Conservation (phyloP, 176 grass and related monocot genomes). For the Oryza meyeriana region DNA sequence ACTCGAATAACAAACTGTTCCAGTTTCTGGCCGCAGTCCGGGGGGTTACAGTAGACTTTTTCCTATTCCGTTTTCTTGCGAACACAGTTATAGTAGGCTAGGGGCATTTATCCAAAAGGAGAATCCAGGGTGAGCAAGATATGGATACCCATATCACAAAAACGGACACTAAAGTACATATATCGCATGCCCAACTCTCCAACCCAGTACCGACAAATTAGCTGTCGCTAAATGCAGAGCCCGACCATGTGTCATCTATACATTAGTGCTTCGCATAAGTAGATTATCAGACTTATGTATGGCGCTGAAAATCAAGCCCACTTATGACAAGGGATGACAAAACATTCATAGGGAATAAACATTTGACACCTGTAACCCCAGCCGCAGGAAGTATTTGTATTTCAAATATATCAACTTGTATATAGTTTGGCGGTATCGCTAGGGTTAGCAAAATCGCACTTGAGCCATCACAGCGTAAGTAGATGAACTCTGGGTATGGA, state of each 20-base stretch:
- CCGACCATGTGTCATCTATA: neutral
- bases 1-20: neutral
- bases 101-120: neutral
- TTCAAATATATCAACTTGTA: neutral
- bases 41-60: neutral
- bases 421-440: slow-evolving; percentile 1
- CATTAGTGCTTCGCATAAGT: neutral
- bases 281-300: neutral
- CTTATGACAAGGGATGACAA: neutral
- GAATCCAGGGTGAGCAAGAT: neutral
- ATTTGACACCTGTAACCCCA: neutral
- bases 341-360: slow-evolving; percentile 13
- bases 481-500: neutral
- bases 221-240: neutral
- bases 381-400: neutral
- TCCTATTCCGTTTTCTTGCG: neutral
- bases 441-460: neutral
- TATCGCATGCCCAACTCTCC: neutral
- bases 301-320: neutral
- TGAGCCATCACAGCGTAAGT: neutral
- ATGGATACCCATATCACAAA: slow-evolving; percentile 6
- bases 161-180: neutral
- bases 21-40: neutral
- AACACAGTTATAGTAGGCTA: neutral
- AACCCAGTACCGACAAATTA: neutral